Conservation (phyloP, 805 yeast species). For the Clavispora fructus region DNA sequence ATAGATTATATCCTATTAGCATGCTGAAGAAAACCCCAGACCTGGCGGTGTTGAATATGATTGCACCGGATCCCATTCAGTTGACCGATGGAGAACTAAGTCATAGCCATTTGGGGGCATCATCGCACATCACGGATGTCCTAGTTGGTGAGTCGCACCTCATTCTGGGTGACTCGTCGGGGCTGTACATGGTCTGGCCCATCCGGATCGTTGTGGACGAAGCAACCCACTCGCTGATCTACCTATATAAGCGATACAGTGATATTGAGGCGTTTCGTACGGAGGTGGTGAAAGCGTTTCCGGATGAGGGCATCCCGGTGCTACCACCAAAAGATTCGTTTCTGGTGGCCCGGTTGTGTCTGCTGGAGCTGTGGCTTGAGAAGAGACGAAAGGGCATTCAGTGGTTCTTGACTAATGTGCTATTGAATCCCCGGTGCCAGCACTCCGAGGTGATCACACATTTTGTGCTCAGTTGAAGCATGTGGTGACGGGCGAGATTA, state of each 20-base stretch:
- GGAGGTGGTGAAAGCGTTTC: slow-evolving; percentile 30
- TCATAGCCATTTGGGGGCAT: slow-evolving; percentile 13
- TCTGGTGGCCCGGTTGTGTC: slow-evolving; percentile 33
- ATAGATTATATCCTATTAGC: not conserved
- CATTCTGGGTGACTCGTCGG: slow-evolving; percentile 34
- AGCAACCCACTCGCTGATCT: slow-evolving; percentile 35
- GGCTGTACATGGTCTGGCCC: slow-evolving; percentile 35
- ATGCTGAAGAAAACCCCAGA: not conserved
- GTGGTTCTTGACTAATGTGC: slow-evolving; percentile 50
- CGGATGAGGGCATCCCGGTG: slow-evolving; percentile 38
- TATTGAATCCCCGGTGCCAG: slow-evolving; percentile 45
- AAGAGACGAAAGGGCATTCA: slow-evolving; percentile 53
- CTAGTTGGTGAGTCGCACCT: slow-evolving; percentile 37
- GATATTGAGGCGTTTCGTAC: slow-evolving; percentile 52
- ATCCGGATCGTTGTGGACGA: slow-evolving; percentile 34
- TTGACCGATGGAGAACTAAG: slow-evolving; percentile 20
- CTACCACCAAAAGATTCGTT: slow-evolving; percentile 50
- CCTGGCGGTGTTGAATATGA: slow-evolving; percentile 16
- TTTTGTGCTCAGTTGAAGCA: slow-evolving; percentile 26
- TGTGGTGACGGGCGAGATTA: too few species aligned
- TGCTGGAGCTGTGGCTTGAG: slow-evolving; percentile 45
- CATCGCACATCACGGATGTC: slow-evolving; percentile 36
- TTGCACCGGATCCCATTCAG: slow-evolving; percentile 37
- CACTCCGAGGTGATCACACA: slow-evolving; percentile 33
- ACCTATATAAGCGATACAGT: slow-evolving; percentile 55